Evolutionary conservation across 2,329 filamentous ascomycete genomes (phyloP).

Genomic region (Plectosphaerella plurivora): DNA sequence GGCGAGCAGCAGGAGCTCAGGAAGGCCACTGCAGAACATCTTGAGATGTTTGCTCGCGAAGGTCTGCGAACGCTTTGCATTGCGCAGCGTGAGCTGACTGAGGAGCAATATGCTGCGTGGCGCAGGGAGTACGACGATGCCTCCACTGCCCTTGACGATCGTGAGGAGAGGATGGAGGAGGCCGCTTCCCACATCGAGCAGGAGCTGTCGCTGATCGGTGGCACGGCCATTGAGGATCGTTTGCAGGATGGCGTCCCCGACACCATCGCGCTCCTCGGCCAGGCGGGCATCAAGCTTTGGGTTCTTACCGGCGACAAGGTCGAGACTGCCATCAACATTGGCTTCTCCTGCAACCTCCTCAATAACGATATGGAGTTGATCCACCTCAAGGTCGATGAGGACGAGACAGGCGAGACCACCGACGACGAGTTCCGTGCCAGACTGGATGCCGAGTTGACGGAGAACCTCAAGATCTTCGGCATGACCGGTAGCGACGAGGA

Average conservation of each 20-base stretch:
- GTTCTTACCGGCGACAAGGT: slow-evolving; percentile 98
- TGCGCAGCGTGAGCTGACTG: slow-evolving; percentile 73
- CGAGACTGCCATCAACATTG: slow-evolving; percentile 99
- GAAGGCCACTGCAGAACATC: slow-evolving; percentile 79
- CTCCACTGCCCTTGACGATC: slow-evolving; percentile 74
- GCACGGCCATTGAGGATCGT: slow-evolving; percentile 95
- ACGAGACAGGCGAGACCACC: slow-evolving; percentile 46
- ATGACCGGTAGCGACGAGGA: slow-evolving; percentile 85
- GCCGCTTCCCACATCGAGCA: slow-evolving; percentile 89
- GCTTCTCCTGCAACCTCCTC: slow-evolving; percentile 95
- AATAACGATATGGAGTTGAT: slow-evolving; percentile 98
- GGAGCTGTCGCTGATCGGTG: slow-evolving; percentile 80
- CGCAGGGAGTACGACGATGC: slow-evolving; percentile 83
- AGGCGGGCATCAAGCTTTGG: slow-evolving; percentile 97
- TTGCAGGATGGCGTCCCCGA: slow-evolving; percentile 96
- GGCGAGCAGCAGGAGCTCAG: slow-evolving; percentile 85
- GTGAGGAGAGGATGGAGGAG: slow-evolving; percentile 89
- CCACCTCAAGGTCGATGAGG: slow-evolving; percentile 79
- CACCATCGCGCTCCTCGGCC: slow-evolving; percentile 83
- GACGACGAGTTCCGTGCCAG: slow-evolving; percentile 48
- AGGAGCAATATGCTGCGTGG: slow-evolving; percentile 82
- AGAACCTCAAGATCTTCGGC: slow-evolving; percentile 66
- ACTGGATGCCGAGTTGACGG: slow-evolving; percentile 69
- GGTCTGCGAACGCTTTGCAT: slow-evolving; percentile 93
- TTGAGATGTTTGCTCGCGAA: slow-evolving; percentile 96